Base-by-base conservation (phyloP, 2,329 filamentous ascomycete species). In the Myriosclerotinia duriaeana region DNA sequence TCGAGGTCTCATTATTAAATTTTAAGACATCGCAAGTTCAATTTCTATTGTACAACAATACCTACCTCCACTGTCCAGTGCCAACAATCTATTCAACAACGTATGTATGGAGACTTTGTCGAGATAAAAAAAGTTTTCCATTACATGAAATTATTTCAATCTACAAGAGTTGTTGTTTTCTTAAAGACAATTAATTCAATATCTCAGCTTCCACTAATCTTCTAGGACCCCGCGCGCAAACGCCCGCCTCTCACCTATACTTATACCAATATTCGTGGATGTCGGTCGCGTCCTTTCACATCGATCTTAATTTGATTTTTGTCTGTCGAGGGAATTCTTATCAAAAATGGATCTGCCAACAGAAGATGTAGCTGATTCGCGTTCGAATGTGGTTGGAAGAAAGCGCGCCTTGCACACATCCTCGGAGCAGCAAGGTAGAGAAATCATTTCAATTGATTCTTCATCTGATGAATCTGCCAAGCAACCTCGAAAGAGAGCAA, bases 351-450 rank as follows among this genome's bases (percentile, higher is more conserved):
- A 38, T 46, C 36, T 36, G 4, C 36, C 50, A 30, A 36, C 22
- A 38, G 65, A 67, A 17, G 65, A 67, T 55, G 38, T 22, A n/a
- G 38, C 9, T 22, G 65, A 64, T 54, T 67, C 65, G 52, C 53
- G 65, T 52, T 54, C 65, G 22, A 52, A 30, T 42, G 52, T 38
- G 26, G 53, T 34, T 30, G 65, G 58, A 20, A 62, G 59, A 38
- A 67, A 67, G n/a, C 65, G 65, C 46, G 52, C 60, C 20, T 38
- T 67, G 15, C 65, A 67, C 15, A 52, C 59, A 34, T 64, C 52
- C 26, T 55, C 52, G 17, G 48, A 44, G 11, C 52, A 44, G 11
- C 52, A 50, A 53, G 44, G 22, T 53, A 30, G 44, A 56, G 52
- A 56, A 22, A 9, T 55, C 14, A 56, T 67, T 30, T 34, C 44